Base-by-base conservation (phyloP, 108 stramenopile genomes). In the Skeletonema grethae region DNA sequence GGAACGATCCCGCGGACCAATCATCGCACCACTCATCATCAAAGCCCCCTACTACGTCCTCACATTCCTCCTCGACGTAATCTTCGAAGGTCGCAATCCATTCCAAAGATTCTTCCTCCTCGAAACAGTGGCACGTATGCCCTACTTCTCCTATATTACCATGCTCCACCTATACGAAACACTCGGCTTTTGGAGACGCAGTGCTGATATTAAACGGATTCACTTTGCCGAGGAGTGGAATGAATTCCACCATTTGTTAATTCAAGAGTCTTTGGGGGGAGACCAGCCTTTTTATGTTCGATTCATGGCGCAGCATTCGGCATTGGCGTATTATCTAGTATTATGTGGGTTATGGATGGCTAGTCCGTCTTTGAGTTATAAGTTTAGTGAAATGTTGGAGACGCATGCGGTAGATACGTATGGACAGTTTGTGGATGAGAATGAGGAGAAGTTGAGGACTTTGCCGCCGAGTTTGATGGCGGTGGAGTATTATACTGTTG, bases 151-250 rank as follows among this genome's bases (percentile, higher is more conserved):
- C 20, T 97, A 96, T 69, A 86, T 95, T 39, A 88, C 90, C 35
- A 93, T 96, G 83, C 83, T 97, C 0, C 96, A 97, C 66, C 69
- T 97, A 1, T 97, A 97, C 67, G 96, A 97, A 65, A 92, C 92
- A 10, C 67, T 96, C 11, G 95, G 97, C 0, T 92, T 88, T 63
- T 95, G 93, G 90, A 73, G 95, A 57, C 57, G 86, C 10, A 57
- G 58, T 57, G 75, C 88, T n/a, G 90, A 93, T 58, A 75, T 86
- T 24, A 90, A 91, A 61, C 75, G 84, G n/a, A 80, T 97, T 16
- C 97, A 97, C 80, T 91, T 90, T 74, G 95, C 95, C 11, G 92
- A 97, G 83, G 90, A 87, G 56, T 90, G 85, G 82, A 91, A 90
- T 70, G 89, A 92, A 63, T 83, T 87, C 59, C 90, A 91, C 62